Evolutionary conservation across 2,329 filamentous ascomycete genomes (phyloP), one percentile per base, ranked within the genome.

Genomic region (Colletotrichum tabaci): DNA sequence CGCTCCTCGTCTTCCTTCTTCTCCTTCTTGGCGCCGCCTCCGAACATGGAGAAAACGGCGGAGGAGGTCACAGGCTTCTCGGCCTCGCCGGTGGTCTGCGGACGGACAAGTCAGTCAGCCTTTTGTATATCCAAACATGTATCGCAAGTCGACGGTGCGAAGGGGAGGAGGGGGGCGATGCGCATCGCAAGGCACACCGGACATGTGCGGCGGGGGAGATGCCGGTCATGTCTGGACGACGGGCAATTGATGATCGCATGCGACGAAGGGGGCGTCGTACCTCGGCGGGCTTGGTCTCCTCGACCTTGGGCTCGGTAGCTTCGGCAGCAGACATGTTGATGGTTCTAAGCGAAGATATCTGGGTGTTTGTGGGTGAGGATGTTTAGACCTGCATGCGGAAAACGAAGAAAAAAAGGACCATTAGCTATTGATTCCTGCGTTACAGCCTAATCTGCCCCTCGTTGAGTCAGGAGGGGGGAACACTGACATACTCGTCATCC

Each of bases 11-110:
- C 87, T 71, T 94, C 92, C 89, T 96, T 97, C 89, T 94, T 95
- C 87, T 96, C 94, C 88, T 98, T 98, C 91, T 97, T 97, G 73
- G 94, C 94, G 74, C 96, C 96, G 75, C 96, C 96, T 77, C 96
- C 96, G 81, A 99, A 99, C 96, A 99, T 98, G 84, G 94, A 96
- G 88, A 98, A 98, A 75, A 98, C 94, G 77, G 89, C 88, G 10
- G 90, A 90, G 21, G 87, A 87, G 74, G 86, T 89, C 66, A 88
- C 85, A 68, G 86, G 82, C 79, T 84, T 81, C 73, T 80, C 78
- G 47, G 71, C 73, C 64, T 77, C 77, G 67, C 71, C 74, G 67
- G 75, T 68, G 49, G 74, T 44, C 66, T 71, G 21, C 9, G 21
- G 30, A 5, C 12, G 16, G n/a, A 46, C 50, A 23, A 21, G 40